Evolutionary conservation across 1,284 basidiomycete species (phyloP).

Genomic region (Polyporus tsugae): DNA sequence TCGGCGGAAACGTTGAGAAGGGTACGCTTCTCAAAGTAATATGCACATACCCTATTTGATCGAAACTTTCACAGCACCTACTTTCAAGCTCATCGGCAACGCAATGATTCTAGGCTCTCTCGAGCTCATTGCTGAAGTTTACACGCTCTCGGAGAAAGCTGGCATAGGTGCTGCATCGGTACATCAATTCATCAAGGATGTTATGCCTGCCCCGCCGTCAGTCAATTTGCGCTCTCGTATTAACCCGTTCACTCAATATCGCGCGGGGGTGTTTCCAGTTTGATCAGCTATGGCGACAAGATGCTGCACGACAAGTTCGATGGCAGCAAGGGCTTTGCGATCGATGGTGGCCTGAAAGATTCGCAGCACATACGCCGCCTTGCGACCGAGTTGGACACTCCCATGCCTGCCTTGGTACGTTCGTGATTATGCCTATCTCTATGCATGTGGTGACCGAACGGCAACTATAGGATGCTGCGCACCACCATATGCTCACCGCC

Average conservation of each 20-base stretch:
- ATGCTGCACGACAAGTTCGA: constrained; percentile 81
- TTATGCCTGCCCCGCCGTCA: constrained; percentile 67
- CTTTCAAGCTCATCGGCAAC: constrained; percentile 85
- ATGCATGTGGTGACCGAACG: background rate
- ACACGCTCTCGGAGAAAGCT: constrained; percentile 87
- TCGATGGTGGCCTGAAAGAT: constrained; percentile 91
- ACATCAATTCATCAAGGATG: constrained; percentile 46
- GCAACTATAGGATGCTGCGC: constrained; percentile 63
- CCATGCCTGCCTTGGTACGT: constrained; percentile 74
- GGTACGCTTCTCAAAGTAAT: constrained; percentile 47
- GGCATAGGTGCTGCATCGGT: constrained; percentile 69
- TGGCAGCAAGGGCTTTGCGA: constrained; percentile 82
- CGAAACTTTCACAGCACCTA: constrained; percentile 57
- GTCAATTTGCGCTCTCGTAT: constrained; percentile 27
- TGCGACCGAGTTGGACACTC: constrained; percentile 71
- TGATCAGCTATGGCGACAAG: constrained; percentile 69
- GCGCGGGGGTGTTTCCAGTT: constrained; percentile 41
- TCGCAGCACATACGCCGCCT: constrained; percentile 72
- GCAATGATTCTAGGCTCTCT: constrained; percentile 74
- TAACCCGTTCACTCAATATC: constrained; percentile 34
- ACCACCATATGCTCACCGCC: constrained; percentile 83
- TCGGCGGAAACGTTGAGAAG: constrained; percentile 82
- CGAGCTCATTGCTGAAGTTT: constrained; percentile 83
- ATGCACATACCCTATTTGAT: constrained; percentile 3
- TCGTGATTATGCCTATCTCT: constrained; percentile 2